These are phyloP conservation scores for Gaertneriomyces semiglobifer DNA, from an alignment of 192 early-diverging fungal species.

Conservation along the genomic window DNA sequence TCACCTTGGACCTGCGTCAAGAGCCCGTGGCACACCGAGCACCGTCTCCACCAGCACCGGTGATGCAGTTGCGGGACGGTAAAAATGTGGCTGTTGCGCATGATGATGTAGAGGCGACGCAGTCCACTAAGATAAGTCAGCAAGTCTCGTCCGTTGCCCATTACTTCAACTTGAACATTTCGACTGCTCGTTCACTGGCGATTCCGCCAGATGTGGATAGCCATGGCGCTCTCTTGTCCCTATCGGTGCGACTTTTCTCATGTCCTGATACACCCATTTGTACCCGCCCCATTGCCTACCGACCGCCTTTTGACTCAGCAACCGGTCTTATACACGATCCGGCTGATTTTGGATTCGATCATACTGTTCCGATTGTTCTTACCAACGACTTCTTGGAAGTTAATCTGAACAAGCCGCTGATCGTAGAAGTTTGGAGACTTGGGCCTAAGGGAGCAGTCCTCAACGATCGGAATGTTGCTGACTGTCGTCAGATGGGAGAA, in stretches of 20 bases:
- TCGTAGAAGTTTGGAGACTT: slow-evolving; percentile 36
- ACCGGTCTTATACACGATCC: slow-evolving; percentile 34
- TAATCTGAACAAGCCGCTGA: slow-evolving; percentile 22
- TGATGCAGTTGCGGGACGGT: no score
- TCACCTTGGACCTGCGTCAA: no score
- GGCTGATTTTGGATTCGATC: slow-evolving; percentile 34
- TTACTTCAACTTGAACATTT: slow-evolving; percentile 34
- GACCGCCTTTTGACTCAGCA: slow-evolving; percentile 37
- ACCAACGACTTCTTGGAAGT: slow-evolving; percentile 25
- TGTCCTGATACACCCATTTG: slow-evolving; percentile 23
- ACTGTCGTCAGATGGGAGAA: slow-evolving; percentile 8
- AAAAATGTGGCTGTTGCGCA: no score
- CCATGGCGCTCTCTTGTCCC: slow-evolving; percentile 18
- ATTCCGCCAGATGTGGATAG: slow-evolving; percentile 19
- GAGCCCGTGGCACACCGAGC: no score
- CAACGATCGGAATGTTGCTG: neutral
- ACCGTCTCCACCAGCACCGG: no score
- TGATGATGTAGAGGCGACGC: no score
- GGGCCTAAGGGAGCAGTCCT: neutral
- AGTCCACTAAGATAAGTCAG: no score
- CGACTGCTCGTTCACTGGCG: slow-evolving; percentile 33
- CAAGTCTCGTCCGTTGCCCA: slow-evolving; percentile 5
- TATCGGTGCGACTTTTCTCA: slow-evolving; percentile 34
- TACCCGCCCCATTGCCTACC: slow-evolving; percentile 37
- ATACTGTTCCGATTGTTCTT: slow-evolving; percentile 39